Evolutionary conservation across 1,139 yeast species (phyloP).

Genomic region (Suhomyces terraborum): DNA sequence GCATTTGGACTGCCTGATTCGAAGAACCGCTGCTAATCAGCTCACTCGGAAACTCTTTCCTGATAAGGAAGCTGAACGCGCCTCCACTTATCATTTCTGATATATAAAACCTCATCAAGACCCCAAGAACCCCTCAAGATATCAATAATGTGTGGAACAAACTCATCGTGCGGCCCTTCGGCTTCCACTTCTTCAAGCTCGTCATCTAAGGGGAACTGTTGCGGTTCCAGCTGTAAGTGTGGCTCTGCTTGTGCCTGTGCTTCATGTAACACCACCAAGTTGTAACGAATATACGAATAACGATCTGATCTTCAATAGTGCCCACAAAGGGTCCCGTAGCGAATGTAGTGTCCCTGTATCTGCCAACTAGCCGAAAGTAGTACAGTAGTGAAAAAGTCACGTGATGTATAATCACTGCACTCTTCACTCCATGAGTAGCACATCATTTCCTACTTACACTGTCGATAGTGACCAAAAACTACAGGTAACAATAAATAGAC

Average conservation of each 20-base stretch:
- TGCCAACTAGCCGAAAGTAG: no score
- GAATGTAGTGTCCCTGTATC: no score
- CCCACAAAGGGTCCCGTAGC: no score
- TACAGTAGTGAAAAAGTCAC: background rate
- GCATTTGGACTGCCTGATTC: background rate
- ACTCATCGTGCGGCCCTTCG: conserved; percentile 18
- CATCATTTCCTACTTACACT: background rate
- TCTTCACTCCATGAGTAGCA: no score
- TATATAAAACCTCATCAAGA: conserved; percentile 1
- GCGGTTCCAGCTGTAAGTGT: conserved; percentile 47
- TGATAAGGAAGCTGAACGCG: background rate
- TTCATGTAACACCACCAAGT: conserved; percentile 45
- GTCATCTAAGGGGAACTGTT: conserved; percentile 24
- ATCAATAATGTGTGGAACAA: conserved; percentile 27
- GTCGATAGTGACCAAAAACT: background rate
- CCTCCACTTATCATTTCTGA: conserved; percentile 5
- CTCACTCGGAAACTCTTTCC: conserved; percentile 4
- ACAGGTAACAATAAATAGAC: background rate
- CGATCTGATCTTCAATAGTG: background rate
- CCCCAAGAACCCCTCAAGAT: background rate
- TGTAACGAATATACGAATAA: conserved; percentile 19
- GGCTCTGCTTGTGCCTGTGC: conserved; percentile 44
- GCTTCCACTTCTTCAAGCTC: conserved; percentile 11
- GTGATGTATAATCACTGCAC: no score
- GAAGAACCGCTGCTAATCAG: background rate